Evolutionary conservation across 2,329 filamentous ascomycete genomes (phyloP), one percentile per base, ranked within the genome.

Genomic region (Aspergillus japonicus): DNA sequence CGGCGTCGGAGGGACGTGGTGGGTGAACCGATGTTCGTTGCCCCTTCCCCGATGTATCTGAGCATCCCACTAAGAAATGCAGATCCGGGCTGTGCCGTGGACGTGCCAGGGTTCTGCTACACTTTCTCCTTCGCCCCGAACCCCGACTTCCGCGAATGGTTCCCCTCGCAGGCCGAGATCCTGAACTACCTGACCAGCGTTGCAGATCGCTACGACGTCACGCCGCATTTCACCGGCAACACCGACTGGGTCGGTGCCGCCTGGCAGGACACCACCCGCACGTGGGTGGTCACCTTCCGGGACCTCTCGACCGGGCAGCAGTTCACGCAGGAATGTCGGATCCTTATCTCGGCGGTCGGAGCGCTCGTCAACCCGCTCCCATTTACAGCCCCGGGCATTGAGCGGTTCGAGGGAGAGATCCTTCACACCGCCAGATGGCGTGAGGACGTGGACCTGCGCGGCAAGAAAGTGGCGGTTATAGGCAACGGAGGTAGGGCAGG

Each of bases 81-180:
- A 61, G 59, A 61, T 31, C 59, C 59, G 3, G 59, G 59, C 16
- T 61, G 59, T 19, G 59, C 59, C 4, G 59, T 61, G 10, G 59
- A 61, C 29, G 57, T 61, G 51, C 59, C 59, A 11, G 59, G 56
- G 11, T 55, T 58, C 48, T 58, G 47, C 39, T 61, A 61, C 48
- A 61, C 52, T 44, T 58, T 52, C 24, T 61, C 59, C 12, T 61
- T 61, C 23, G 59, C 59, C 24, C 59, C 55, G 14, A 58, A 58
- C 10, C 56, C 59, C 16, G 51, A 56, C 23, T 61, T 61, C n/a
- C 56, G 48, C 4, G 35, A 56, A 31, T 26, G 55, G 16, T 61
- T 61, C 23, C 56, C 59, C 4, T 44, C 56, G 1, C 59, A 61
- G n/a, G 14, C 51, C 5, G 59, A 61, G 35, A 56, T 61, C 39